These are phyloP conservation scores for Tylopilus sp. DNA, from an alignment of 1,284 basidiomycete species.

Conservation along the genomic window DNA sequence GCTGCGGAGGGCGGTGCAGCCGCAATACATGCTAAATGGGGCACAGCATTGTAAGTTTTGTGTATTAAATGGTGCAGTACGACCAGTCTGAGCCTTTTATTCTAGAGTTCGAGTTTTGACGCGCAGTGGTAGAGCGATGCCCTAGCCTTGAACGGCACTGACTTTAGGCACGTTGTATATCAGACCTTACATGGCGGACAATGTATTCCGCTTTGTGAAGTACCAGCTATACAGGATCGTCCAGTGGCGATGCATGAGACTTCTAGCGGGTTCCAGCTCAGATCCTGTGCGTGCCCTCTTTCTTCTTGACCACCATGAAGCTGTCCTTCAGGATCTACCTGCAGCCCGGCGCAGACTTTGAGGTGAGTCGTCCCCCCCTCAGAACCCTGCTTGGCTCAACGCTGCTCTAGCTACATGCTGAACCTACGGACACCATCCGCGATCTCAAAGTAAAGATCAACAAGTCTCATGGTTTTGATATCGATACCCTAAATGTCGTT, in stretches of 20 bases:
- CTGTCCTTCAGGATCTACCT: conserved; percentile 4
- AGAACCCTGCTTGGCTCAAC: background rate
- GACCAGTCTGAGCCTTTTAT: no score
- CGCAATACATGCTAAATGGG: no score
- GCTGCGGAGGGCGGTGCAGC: no score
- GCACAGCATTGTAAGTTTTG: no score
- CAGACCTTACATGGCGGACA: no score
- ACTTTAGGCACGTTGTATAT: no score
- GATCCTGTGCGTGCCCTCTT: conserved; percentile 2
- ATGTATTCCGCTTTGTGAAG: no score
- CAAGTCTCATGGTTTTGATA: background rate
- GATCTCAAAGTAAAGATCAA: conserved; percentile 6
- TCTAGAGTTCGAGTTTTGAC: no score
- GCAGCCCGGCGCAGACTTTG: conserved; percentile 1
- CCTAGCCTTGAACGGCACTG: no score
- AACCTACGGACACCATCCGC: conserved; percentile 6
- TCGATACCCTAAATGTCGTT: background rate
- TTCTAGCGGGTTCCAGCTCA: background rate
- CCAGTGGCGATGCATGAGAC: conserved; percentile 3
- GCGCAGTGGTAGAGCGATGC: no score
- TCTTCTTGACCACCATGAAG: conserved; percentile 8
- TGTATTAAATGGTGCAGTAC: no score
- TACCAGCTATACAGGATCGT: no score
- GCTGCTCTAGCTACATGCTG: conserved; percentile 1
- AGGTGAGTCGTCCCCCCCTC: background rate